Percentiles rank a stretch among this genome's conserved stretches.
phyloP scores from a whole-genome alignment of 257 asterid species.

The Rehmannia glutinosa region DNA sequence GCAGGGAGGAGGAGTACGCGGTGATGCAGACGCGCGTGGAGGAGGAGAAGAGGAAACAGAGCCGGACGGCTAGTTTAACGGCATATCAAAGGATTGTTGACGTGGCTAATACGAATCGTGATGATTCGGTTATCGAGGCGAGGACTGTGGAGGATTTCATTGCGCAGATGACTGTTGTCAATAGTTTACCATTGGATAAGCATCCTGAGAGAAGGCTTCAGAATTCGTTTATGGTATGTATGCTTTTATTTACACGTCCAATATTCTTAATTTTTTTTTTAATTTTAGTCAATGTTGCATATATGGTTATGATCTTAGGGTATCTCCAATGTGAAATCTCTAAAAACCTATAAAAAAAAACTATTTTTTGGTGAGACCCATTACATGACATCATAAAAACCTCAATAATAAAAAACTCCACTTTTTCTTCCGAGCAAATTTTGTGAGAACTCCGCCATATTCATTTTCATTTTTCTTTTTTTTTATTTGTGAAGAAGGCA shows the following conservation, averaged over 20 bases:
- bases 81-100: slow-evolving; percentile 76
- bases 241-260: neutral
- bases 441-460: no score
- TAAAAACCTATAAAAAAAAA: no score
- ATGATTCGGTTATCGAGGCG: slow-evolving; percentile 75
- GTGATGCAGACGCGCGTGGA: slow-evolving; percentile 50
- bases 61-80: slow-evolving; percentile 68
- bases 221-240: slow-evolving; percentile 84
- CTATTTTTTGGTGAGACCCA: no score
- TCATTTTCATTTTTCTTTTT: no score
- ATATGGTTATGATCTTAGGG: no score
- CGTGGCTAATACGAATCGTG: slow-evolving; percentile 69
- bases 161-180: slow-evolving; percentile 58
- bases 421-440: no score
- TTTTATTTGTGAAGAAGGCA: no score
- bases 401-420: no score
- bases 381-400: no score
- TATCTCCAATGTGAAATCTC: no score
- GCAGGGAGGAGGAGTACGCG: slow-evolving; percentile 78
- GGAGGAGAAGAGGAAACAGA: slow-evolving; percentile 73
- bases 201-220: slow-evolving; percentile 95
- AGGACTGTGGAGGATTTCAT: slow-evolving; percentile 76
- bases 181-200: slow-evolving; percentile 65
- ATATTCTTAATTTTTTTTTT: neutral
- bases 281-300: neutral